Evolutionary conservation across 1,284 basidiomycete genomes (phyloP).

Genomic region (Cerioporus squamosus): DNA sequence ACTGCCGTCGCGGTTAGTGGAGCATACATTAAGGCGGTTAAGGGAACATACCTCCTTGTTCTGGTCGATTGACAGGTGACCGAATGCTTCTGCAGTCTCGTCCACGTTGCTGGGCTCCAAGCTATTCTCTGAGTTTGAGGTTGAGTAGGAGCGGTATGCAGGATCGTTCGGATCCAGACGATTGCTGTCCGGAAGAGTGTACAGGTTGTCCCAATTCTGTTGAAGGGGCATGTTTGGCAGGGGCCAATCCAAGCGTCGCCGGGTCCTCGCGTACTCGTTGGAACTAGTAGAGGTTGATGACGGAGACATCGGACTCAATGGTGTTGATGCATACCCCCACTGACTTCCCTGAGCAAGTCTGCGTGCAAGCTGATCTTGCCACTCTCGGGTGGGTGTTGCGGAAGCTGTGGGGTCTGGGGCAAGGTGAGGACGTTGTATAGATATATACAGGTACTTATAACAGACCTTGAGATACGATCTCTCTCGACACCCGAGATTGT

Average conservation of each 20-base stretch:
- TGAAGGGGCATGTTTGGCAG: neutral
- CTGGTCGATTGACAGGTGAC: conserved; percentile 83
- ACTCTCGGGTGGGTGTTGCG: conserved; percentile 70
- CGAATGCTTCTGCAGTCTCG: conserved; percentile 65
- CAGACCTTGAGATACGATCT: conserved; percentile 75
- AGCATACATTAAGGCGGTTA: neutral
- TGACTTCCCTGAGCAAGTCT: conserved; percentile 42
- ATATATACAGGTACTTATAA: conserved; percentile 2
- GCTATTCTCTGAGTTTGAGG: neutral
- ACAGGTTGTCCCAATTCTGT: conserved; percentile 30
- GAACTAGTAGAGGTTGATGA: conserved; percentile 19
- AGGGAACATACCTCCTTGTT: conserved; percentile 63
- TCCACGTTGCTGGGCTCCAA: conserved; percentile 41
- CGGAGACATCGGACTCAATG: conserved; percentile 19
- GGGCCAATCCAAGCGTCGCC: conserved; percentile 32
- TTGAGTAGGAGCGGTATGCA: neutral
- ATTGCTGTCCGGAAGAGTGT: conserved; percentile 18
- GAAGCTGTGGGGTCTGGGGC: conserved; percentile 59
- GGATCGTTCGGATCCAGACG: conserved; percentile 9
- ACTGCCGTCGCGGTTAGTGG: conserved; percentile 39
- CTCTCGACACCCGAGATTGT: conserved; percentile 75
- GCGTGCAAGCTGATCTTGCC: conserved; percentile 72
- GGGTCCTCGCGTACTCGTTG: conserved; percentile 18
- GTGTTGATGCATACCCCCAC: conserved; percentile 9
- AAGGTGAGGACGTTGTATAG: conserved; percentile 1